Evolutionary conservation across 169 alveolate genomes (phyloP).

Genomic region (Babesia caballi): DNA sequence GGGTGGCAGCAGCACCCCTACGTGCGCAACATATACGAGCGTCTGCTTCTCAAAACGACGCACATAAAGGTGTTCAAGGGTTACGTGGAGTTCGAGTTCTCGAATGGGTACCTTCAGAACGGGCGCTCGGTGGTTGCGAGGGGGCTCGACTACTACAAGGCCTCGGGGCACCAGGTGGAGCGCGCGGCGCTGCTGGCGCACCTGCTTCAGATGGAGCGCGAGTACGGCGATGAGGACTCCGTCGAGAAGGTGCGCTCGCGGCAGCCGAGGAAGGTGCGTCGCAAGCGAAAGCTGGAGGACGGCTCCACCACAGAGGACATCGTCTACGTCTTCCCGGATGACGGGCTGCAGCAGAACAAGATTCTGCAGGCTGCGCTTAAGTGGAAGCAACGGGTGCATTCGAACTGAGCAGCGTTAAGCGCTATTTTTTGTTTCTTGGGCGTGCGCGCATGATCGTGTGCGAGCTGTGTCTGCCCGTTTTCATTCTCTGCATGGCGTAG

Average conservation of each 20-base stretch:
- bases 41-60: conserved; percentile 88
- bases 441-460: conserved; percentile 68
- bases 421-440: conserved; percentile 42
- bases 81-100: conserved; percentile 74
- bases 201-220: conserved; percentile 63
- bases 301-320: conserved; percentile 68
- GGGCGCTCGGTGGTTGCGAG: conserved; percentile 73
- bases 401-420: background rate
- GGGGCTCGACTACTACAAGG: conserved; percentile 76
- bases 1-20: conserved; percentile 70
- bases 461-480: conserved; percentile 71
- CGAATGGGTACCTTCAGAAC: conserved; percentile 47
- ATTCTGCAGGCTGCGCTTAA: conserved; percentile 54
- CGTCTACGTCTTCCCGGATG: conserved; percentile 78
- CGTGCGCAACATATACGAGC: conserved; percentile 86
- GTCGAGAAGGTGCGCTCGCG: conserved; percentile 62
- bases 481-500: conserved; percentile 74
- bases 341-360: conserved; percentile 68
- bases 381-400: conserved; percentile 27
- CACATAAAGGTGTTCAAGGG: conserved; percentile 84
- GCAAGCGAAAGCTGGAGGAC: conserved; percentile 66
- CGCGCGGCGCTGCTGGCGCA: conserved; percentile 71
- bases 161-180: conserved; percentile 68
- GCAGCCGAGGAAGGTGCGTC: conserved; percentile 73
- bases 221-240: conserved; percentile 61